Base-by-base conservation (phyloP, 2,329 filamentous ascomycete genomes). In the Orbilia ellipsospora region DNA sequence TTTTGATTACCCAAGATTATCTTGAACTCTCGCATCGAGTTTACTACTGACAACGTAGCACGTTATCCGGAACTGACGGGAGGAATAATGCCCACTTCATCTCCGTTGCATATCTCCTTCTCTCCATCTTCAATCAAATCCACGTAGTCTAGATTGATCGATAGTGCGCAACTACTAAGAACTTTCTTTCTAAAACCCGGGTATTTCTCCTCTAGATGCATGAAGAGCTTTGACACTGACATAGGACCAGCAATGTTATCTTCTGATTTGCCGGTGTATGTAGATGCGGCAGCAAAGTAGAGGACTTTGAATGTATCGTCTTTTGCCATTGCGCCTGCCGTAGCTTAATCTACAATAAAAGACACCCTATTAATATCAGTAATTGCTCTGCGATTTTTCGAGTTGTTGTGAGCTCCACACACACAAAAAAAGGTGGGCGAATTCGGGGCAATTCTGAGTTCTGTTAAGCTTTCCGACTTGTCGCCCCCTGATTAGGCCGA, bases 1-100 rank as follows among this genome's bases (percentile, higher is more conserved):
- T 28, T 50, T 36, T 36, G 31, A 36, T 36, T 36, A 10, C 31
- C 6, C 31, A 36, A 36, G 31, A 36, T 36, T 36, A 36, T 36
- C 3, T 36, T 10, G 31, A 36, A 7, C 31, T 36, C 31, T 36
- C 31, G 31, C 31, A 36, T 6, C 31, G 31, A 31, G 31, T 36
- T 36, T 48, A n/a, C 1, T 15, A 48, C n/a, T 48, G 8, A n/a
- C 6, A 12, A 44, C n/a, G 44, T 48, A n/a, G 5, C 16, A n/a
- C 13, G 16, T 20, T 73, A 95, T 3, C 92, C 92, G 44, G 92
- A 93, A 84, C 92, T 96, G 78, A 96, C 93, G 8, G 93, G 92
- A 40, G 93, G 92, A 69, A 96, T 94, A 42, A 96, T 90, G 50
- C 91, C 93, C 66, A 96, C 92, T 83, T 96, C 93, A 80, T 96